Base-by-base conservation (phyloP, 352 stramenopile species). In the Globisporangium solare region DNA sequence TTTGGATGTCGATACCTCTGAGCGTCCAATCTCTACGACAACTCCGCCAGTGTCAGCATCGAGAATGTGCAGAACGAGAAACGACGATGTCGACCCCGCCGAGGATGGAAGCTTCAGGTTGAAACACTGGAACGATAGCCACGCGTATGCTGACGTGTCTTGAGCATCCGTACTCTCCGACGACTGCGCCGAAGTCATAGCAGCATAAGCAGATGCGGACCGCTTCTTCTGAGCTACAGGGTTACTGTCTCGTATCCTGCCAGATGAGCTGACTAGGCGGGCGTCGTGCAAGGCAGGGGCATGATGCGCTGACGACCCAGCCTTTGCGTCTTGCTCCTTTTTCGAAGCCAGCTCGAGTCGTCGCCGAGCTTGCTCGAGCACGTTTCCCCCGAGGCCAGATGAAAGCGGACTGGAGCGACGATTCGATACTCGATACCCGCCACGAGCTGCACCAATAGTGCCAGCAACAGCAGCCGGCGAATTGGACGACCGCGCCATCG, bases 71-170 rank as follows among this genome's bases (percentile, higher is more conserved):
- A 94, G 57, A 27, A 92, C 79, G 21, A 94, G 68, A 50, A 94
- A 86, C 1, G 79, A 86, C 13, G 72, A 70, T 27, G 75, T 71
- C 4, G 56, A 64, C 17, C 64, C 47, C 0, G 70, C 76, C 13
- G 67, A 76, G 3, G 78, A 82, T n/a, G 81, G 81, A 7, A 92
- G 62, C 15, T 75, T 88, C 52, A 94, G 70, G 46, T 84, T 83
- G 47, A 92, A 91, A 45, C 81, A 92, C 63, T 92, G 81, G 53
- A 92, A 94, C 7, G 84, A 94, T 41, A 94, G 60, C 84, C 84
- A 94, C 39, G 79, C 77, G 50, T 67, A 75, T 14, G 58, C 45
- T 8, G 60, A 51, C 1, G 56, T 32, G 3, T 31, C 5, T 17
- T 22, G 10, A 12, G 27, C 27, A 8, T 27, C 47, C 2, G 42